phyloP scores from a whole-genome alignment of 768 basidiomycete genomes.

The Leccinum broughii region DNA sequence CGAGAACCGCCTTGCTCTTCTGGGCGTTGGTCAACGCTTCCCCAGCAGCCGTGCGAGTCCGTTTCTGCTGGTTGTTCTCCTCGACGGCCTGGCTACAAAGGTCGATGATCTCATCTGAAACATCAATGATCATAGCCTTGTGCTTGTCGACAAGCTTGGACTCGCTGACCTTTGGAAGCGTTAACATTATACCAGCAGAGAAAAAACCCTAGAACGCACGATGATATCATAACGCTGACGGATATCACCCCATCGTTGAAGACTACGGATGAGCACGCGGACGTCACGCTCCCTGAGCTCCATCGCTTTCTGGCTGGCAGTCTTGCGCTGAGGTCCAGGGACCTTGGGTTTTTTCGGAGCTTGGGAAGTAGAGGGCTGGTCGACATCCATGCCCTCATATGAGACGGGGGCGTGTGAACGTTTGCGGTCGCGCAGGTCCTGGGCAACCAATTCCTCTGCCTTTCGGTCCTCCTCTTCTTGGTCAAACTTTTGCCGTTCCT shows the following conservation, averaged over 20 bases:
- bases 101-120: constrained; percentile 90
- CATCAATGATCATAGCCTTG: constrained; percentile 84
- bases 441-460: constrained; percentile 67
- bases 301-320: constrained; percentile 91
- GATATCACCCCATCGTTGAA: constrained; percentile 98
- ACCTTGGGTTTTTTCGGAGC: constrained; percentile 74
- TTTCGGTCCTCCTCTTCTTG: constrained; percentile 76
- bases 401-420: constrained; percentile 84
- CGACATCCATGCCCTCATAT: constrained; percentile 93
- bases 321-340: constrained; percentile 78
- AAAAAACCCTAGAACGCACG: constrained; percentile 49
- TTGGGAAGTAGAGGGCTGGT: constrained; percentile 61
- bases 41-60: constrained; percentile 70
- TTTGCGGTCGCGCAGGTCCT: constrained; percentile 74
- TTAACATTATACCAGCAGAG: neutral
- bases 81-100: constrained; percentile 82
- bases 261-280: constrained; percentile 89
- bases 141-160: constrained; percentile 94
- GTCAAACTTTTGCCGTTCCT: constrained; percentile 84
- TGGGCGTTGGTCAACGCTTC: constrained; percentile 90
- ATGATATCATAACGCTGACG: constrained; percentile 92
- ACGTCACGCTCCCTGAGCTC: constrained; percentile 97
- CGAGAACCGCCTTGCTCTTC: constrained; percentile 96
- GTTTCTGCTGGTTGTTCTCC: constrained; percentile 81
- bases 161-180: constrained; percentile 68